These are phyloP conservation scores for Leccinum imitatum DNA, from an alignment of 768 basidiomycete species.

Conservation along the genomic window DNA sequence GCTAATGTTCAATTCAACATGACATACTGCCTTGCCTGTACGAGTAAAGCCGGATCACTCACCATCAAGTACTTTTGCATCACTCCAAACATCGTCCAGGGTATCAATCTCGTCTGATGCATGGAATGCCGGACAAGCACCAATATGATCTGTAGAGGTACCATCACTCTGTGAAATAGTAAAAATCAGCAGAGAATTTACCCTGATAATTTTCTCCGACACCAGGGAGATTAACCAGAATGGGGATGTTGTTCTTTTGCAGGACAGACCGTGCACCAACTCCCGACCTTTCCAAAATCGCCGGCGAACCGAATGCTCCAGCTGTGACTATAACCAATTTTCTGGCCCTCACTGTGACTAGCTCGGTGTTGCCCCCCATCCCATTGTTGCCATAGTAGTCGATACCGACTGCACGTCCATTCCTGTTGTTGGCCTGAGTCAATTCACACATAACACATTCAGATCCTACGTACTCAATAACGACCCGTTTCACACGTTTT, in stretches of 20 bases:
- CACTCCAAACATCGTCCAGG: conserved; percentile 45
- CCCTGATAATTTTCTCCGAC: conserved; percentile 37
- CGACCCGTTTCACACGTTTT: conserved; percentile 3
- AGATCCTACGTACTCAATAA: not conserved
- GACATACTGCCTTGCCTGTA: conserved; percentile 7
- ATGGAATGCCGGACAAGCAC: conserved; percentile 32
- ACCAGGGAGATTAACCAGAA: conserved; percentile 17
- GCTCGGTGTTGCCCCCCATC: conserved; percentile 4
- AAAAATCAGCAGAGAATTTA: conserved; percentile 22
- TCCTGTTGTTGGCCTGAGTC: conserved; percentile 17
- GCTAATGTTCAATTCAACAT: conserved; percentile 14
- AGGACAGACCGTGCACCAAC: conserved; percentile 58
- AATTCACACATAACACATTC: not conserved
- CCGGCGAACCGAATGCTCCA: conserved; percentile 55
- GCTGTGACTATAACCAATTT: conserved; percentile 48
- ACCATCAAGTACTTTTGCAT: conserved; percentile 40
- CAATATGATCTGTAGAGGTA: conserved; percentile 30
- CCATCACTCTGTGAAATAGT: not conserved
- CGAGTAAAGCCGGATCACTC: conserved; percentile 13
- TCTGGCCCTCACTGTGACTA: conserved; percentile 26
- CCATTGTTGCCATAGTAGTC: conserved; percentile 30
- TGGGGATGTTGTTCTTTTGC: conserved; percentile 43
- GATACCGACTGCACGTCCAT: conserved; percentile 36
- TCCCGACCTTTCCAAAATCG: conserved; percentile 61
- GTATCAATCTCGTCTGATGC: conserved; percentile 46